Base-by-base conservation (phyloP, 352 stramenopile species). In the Phytophthora fragariaefolia region DNA sequence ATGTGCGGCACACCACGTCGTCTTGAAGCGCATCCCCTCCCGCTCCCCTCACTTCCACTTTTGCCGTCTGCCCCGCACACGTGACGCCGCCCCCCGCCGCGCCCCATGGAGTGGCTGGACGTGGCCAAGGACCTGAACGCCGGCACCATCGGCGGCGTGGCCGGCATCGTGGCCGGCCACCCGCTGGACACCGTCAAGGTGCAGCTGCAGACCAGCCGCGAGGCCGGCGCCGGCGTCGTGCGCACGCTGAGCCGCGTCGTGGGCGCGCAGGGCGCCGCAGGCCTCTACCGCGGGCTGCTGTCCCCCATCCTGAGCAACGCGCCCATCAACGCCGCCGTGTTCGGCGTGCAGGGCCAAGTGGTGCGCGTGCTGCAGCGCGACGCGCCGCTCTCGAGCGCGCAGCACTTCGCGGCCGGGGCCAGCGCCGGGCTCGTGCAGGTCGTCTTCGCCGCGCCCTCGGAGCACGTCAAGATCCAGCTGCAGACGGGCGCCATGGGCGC, bases 111-210 rank as follows among this genome's bases (percentile, higher is more conserved):
- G 55, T 92, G 84, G 84, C 68, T 91, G 55, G 84, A 91, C 62
- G 71, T 92, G 24, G 70, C 71, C 67, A 92, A 90, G 66, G 84
- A 92, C 74, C 71, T 92, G 59, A 90, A 90, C 66, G 84, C 84
- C 26, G 84, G 84, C 66, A 92, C 84, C 27, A 77, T 91, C 48
- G 84, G 80, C 62, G 84, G 84, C 64, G 81, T 91, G 49, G 83
- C 85, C 8, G 82, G 82, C 50, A 92, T 93, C 74, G 62, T 91
- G 20, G 82, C 83, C 22, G 85, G 87, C 32, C 87, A 95, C 52
- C 87, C 87, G 22, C 73, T 95, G 34, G 87, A 95, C 77, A 95
- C 87, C 23, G 82, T 95, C 74, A 95, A 95, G 63, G 85, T 93
- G 58, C 85, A 86, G 38, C 77, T 93, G 50, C 87, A 95, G 74